Evolutionary conservation across 441 rosid genomes (phyloP).

Genomic region (Geranium incanum): DNA sequence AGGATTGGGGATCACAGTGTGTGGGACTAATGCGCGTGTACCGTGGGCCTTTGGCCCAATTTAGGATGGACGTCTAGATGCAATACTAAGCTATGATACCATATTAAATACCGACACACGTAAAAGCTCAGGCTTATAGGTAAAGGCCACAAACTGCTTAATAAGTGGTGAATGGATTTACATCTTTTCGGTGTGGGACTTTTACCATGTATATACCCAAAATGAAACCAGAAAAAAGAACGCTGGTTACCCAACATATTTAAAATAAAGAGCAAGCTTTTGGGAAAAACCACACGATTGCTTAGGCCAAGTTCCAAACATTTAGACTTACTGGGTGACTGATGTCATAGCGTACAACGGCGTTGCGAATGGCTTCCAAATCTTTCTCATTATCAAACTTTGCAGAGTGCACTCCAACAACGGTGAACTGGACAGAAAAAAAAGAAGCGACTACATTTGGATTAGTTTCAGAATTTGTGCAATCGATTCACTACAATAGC

Average conservation of each 20-base stretch:
- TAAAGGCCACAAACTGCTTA: no score
- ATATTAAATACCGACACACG: no score
- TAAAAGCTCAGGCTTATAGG: no score
- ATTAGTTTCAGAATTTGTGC: slow-evolving; percentile 1
- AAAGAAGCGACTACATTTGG: slow-evolving; percentile 4
- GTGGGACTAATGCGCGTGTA: no score
- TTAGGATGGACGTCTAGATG: no score
- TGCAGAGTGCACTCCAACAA: slow-evolving; percentile 98
- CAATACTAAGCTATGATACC: no score
- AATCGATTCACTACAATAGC: neutral
- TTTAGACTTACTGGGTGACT: slow-evolving; percentile 65
- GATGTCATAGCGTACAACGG: slow-evolving; percentile 77
- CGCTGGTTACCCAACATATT: neutral
- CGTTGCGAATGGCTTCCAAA: slow-evolving; percentile 83
- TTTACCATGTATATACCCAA: neutral
- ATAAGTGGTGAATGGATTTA: neutral
- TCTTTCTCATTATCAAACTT: slow-evolving; percentile 97
- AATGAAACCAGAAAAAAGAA: neutral
- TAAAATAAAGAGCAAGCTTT: slow-evolving; percentile 6
- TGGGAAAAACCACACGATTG: slow-evolving; percentile 6
- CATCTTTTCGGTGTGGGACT: neutral
- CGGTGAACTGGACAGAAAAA: slow-evolving; percentile 53
- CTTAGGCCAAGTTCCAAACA: slow-evolving; percentile 12
- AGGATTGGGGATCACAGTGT: no score
- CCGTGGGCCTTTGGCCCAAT: no score